These are phyloP conservation scores for Sugiyamaella japonica DNA, from an alignment of 1,139 yeast species.

Conservation along the genomic window DNA sequence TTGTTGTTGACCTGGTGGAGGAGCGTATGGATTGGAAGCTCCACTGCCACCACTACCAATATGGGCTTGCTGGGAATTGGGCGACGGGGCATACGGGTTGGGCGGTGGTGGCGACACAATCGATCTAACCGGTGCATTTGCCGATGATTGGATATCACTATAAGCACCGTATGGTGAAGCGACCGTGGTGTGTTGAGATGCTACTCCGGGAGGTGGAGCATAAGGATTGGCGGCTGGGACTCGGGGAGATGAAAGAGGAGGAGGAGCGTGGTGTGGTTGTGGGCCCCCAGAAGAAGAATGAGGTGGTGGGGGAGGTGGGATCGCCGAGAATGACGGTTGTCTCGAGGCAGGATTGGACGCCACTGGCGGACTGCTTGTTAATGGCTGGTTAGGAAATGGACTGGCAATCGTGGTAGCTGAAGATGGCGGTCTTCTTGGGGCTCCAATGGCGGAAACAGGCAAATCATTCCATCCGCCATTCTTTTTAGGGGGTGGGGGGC, in stretches of 20 bases:
- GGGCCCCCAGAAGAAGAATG: constrained; percentile 27
- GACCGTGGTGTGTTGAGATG: constrained; percentile 33
- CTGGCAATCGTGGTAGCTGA: constrained; percentile 43
- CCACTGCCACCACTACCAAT: constrained; percentile 11
- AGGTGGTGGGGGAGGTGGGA: constrained; percentile 29
- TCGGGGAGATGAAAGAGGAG: constrained; percentile 19
- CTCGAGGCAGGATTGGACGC: constrained; percentile 35
- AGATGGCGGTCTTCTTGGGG: constrained; percentile 54
- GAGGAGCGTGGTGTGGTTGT: constrained; percentile 36
- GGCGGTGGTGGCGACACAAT: constrained; percentile 27
- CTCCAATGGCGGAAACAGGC: constrained; percentile 53
- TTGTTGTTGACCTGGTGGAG: constrained; percentile 17
- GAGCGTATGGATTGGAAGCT: constrained; percentile 24
- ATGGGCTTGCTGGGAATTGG: constrained; percentile 15
- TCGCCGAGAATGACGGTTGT: constrained; percentile 29
- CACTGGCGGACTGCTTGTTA: constrained; percentile 31
- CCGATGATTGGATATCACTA: constrained; percentile 2
- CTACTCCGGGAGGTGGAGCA: constrained; percentile 22
- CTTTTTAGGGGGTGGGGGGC: constrained; percentile 44
- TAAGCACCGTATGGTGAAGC: constrained; percentile 37
- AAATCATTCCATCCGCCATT: constrained; percentile 95
- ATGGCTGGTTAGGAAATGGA: constrained; percentile 36
- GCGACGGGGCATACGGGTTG: constrained; percentile 33
- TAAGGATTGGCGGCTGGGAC: constrained; percentile 32
- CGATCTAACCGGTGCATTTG: constrained; percentile 24